Conservation (phyloP, 345 rosid species). For the Salix koriyanagi region DNA sequence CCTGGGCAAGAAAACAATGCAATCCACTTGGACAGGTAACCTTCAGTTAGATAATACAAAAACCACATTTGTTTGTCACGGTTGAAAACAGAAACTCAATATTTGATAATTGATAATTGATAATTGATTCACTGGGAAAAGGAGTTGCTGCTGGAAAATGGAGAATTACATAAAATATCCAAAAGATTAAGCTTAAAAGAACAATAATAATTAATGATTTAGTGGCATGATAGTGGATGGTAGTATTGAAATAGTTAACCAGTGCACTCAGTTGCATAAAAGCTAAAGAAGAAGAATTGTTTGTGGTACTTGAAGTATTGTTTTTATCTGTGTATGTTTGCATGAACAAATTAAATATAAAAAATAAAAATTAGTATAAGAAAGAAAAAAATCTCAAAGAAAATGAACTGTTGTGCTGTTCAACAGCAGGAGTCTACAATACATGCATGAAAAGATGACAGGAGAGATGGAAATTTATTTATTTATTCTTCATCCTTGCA, state of each 20-base stretch:
- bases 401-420: background rate
- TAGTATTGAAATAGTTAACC: background rate
- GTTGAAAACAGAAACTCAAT: background rate
- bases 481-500: background rate
- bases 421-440: background rate
- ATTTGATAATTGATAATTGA: background rate
- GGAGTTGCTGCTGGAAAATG: background rate
- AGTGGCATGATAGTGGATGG: background rate
- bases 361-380: no score
- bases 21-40: conserved; percentile 82
- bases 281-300: background rate
- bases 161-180: background rate
- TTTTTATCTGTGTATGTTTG: background rate
- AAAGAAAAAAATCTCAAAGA: background rate
- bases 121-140: background rate
- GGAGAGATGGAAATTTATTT: background rate
- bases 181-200: background rate
- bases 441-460: background rate
- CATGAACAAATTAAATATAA: background rate
- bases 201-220: background rate
- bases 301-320: background rate
- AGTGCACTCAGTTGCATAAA: background rate
- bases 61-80: background rate
- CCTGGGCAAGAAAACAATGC: conserved; percentile 61
- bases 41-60: background rate